Conservation (phyloP, 2,329 filamentous ascomycete species). For the Podosphaera xanthii region DNA sequence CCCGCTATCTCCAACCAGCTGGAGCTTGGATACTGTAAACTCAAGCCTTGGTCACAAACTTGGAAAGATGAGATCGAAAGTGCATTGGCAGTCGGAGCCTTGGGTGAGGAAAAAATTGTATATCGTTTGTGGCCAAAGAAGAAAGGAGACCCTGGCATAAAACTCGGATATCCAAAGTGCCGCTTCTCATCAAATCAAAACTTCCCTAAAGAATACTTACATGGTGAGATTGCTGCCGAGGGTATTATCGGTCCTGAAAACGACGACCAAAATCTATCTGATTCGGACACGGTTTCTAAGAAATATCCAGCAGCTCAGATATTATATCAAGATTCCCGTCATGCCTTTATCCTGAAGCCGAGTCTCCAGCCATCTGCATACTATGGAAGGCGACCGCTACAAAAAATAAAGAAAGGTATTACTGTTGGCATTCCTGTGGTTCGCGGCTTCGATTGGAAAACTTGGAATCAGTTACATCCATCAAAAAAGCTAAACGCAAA, state of each 20-base stretch:
- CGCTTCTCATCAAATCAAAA: constrained; percentile 24
- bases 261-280: constrained; percentile 5
- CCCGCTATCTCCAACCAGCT: constrained; percentile 72
- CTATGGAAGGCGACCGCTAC: constrained; percentile 58
- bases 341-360: constrained; percentile 71
- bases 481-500: constrained; percentile 16
- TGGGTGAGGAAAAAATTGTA: constrained; percentile 77
- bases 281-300: constrained; percentile 18
- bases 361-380: constrained; percentile 67
- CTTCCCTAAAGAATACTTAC: constrained; percentile 35
- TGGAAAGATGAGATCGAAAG: constrained; percentile 83
- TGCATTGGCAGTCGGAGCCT: constrained; percentile 70
- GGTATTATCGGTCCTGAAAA: constrained; percentile 20
- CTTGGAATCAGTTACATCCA: constrained; percentile 50
- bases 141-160: constrained; percentile 16
- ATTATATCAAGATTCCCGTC: constrained; percentile 55
- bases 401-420: constrained; percentile 56
- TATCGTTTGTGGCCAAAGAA: constrained; percentile 55
- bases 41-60: constrained; percentile 74
- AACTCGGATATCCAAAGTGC: constrained; percentile 7
- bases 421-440: constrained; percentile 73
- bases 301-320: constrained; percentile 58
- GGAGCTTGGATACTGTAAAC: constrained; percentile 70
- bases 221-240: constrained; percentile 34
- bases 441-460: constrained; percentile 59